phyloP scores from a whole-genome alignment of 2,329 filamentous ascomycete species.

The Fusarium floridanum region DNA sequence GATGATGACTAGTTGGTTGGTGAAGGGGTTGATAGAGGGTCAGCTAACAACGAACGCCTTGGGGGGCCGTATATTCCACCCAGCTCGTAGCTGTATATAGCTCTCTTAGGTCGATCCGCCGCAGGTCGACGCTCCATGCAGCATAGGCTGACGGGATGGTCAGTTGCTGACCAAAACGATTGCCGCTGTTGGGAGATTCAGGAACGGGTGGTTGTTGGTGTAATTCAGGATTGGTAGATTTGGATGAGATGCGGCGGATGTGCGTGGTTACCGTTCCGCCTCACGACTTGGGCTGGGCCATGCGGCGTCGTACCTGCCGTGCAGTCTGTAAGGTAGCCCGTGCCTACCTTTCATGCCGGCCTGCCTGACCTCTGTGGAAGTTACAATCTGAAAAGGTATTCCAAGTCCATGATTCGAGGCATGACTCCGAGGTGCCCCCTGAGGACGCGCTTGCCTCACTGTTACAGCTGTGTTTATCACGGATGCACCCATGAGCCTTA shows the following conservation, averaged over 20 bases:
- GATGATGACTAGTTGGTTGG: background rate
- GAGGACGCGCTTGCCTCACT: background rate
- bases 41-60: background rate
- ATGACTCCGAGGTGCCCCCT: background rate
- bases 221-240: slow-evolving; percentile 10
- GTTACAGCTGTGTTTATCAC: background rate
- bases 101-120: slow-evolving; percentile 3
- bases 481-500: background rate
- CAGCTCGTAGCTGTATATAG: background rate
- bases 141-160: background rate
- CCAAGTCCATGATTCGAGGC: slow-evolving; percentile 4
- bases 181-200: slow-evolving; percentile 24
- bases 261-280: slow-evolving; percentile 5
- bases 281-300: slow-evolving; percentile 4
- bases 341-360: background rate
- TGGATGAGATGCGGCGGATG: slow-evolving; percentile 9
- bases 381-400: background rate
- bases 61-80: background rate
- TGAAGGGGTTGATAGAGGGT: background rate
- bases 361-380: background rate
- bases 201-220: slow-evolving; percentile 4
- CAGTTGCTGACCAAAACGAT: slow-evolving; percentile 27
- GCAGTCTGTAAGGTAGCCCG: background rate
- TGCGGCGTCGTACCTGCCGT: slow-evolving; percentile 14
- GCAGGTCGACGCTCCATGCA: background rate